Evolutionary conservation across 257 asterid species (phyloP).

Genomic region (Plectranthus barbatus): DNA sequence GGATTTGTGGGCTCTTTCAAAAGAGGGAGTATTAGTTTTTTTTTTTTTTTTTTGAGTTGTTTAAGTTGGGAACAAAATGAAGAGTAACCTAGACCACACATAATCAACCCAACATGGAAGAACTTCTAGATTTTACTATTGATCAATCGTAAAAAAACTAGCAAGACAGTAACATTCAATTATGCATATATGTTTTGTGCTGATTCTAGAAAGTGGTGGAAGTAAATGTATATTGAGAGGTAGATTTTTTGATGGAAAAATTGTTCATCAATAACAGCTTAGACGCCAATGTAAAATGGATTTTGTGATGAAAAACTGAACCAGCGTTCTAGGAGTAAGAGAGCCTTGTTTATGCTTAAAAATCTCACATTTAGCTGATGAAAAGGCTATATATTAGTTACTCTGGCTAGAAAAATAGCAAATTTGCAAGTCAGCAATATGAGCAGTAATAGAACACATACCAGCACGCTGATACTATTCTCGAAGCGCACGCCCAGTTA

Average conservation of each 20-base stretch:
- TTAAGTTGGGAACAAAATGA: neutral
- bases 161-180: neutral
- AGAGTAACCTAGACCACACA: neutral
- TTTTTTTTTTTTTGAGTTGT: neutral
- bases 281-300: no score
- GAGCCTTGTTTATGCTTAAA: neutral
- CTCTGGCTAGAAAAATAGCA: neutral
- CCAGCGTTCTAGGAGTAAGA: neutral
- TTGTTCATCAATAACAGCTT: no score
- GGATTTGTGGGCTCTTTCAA: neutral
- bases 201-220: no score
- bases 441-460: conserved; percentile 16
- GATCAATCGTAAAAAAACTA: neutral
- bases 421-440: neutral
- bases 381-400: neutral
- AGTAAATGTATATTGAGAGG: no score
- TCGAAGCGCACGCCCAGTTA: conserved; percentile 73
- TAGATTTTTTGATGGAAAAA: no score
- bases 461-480: conserved; percentile 81
- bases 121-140: no score
- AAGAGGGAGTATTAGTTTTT: neutral
- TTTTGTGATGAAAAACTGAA: no score
- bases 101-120: neutral
- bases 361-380: neutral
- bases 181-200: neutral